phyloP scores from a whole-genome alignment of 306 rosid genomes.

The Hylodesmum podocarpum region DNA sequence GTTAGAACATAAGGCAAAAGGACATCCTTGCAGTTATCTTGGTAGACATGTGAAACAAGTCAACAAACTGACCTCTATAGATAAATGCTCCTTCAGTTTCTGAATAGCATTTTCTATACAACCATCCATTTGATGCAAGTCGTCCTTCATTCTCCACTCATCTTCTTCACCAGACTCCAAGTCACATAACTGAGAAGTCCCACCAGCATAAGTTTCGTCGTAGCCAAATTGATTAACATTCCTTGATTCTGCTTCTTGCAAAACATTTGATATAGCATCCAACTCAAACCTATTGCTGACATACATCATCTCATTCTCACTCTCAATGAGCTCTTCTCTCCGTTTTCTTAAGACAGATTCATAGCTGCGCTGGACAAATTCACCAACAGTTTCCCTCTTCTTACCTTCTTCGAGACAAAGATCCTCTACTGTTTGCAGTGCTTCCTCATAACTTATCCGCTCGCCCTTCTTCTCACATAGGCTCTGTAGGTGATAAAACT shows the following conservation, averaged over 20 bases:
- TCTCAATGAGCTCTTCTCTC: slow-evolving; percentile 73
- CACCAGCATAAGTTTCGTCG: slow-evolving; percentile 65
- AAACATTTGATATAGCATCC: slow-evolving; percentile 71
- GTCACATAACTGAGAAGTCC: slow-evolving; percentile 74
- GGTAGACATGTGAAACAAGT: slow-evolving; percentile 20
- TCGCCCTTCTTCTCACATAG: slow-evolving; percentile 86
- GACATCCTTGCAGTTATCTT: slow-evolving; percentile 18
- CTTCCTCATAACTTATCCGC: slow-evolving; percentile 74
- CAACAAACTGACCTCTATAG: slow-evolving; percentile 70
- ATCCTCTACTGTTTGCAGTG: slow-evolving; percentile 76
- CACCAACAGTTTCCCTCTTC: slow-evolving; percentile 66
- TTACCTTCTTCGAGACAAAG: slow-evolving; percentile 84
- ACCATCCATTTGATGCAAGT: slow-evolving; percentile 73
- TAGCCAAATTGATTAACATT: slow-evolving; percentile 66
- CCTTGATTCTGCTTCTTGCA: slow-evolving; percentile 80
- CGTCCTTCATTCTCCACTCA: slow-evolving; percentile 83
- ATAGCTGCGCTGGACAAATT: slow-evolving; percentile 65
- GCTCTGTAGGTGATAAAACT: slow-evolving; percentile 69
- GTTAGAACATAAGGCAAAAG: slow-evolving; percentile 38
- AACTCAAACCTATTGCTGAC: slow-evolving; percentile 55
- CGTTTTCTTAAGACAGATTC: slow-evolving; percentile 76
- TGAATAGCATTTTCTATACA: slow-evolving; percentile 80
- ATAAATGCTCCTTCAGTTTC: slow-evolving; percentile 78
- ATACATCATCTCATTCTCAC: slow-evolving; percentile 63
- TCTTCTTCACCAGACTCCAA: slow-evolving; percentile 89